Evolutionary conservation across 345 rosid genomes (phyloP), one percentile per base, ranked within the genome.

Genomic region (Xanthoceras sorbifolium): DNA sequence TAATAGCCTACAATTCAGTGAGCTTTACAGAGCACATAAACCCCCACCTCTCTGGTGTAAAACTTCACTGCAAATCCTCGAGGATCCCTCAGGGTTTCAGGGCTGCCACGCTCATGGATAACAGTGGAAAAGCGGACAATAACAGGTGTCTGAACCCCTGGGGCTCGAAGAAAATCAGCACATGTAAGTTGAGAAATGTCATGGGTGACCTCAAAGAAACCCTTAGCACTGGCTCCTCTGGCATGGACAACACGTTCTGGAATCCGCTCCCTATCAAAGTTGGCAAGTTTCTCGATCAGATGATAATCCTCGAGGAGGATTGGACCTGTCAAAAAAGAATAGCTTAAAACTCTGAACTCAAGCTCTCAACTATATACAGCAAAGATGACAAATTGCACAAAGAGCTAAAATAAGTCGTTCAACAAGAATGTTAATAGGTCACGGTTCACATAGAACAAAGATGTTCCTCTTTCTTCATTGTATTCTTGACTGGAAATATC

Each of bases 191-290:
- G 54, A 44, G 98, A 86, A 77, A 96, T 81, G 76, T 92, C 97
- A 82, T 93, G 99, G 44, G 98, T 93, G 80, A 92, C 97, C 89
- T 96, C 97, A 80, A 96, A 96, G 91, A 96, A 96, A 74, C 98
- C 99, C 85, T 96, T 96, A 14, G 98, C 98, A 82, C 99, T 96
- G 52, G 94, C 99, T 73, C 99, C 97, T 84, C 99, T 88, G 46
- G 98, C 98, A 77, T 96, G 98, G 84, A 96, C 99, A 28, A 96
- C 97, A 75, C 99, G 94, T 86, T 96, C 98, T 36, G 98, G 99
- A 78, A 96, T 92, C 68, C 99, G 66, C 83, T 96, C 98, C 79
- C 99, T 88, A 73, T 90, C 97, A 74, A 96, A 93, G 75, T 93
- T 91, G 83, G 99, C 98, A 44, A 96, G 80, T 82, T 96, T 96